phyloP scores from a whole-genome alignment of 140 eudicot species.

The Cichorium intybus region DNA sequence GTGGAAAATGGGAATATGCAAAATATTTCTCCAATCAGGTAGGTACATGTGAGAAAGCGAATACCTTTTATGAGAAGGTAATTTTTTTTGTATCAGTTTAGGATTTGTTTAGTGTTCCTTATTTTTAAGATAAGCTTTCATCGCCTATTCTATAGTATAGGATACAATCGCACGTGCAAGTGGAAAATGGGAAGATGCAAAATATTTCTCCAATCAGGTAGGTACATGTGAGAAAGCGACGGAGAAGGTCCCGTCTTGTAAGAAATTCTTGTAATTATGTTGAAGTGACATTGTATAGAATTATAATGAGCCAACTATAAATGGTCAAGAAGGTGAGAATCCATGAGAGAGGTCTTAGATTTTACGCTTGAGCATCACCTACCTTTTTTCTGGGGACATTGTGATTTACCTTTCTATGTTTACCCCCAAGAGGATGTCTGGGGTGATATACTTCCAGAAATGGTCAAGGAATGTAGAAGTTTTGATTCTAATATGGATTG shows the following conservation, averaged over 20 bases:
- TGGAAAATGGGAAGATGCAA: constrained; percentile 47
- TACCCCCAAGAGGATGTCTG: too few relatives aligned
- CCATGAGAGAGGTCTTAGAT: too few relatives aligned
- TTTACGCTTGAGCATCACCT: too few relatives aligned
- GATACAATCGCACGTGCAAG: constrained; percentile 60
- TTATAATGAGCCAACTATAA: too few relatives aligned
- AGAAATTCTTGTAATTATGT: background rate
- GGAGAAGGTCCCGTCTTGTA: background rate
- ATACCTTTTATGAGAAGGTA: constrained; percentile 53
- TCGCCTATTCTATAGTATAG: constrained; percentile 21
- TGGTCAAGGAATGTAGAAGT: too few relatives aligned
- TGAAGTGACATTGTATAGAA: background rate
- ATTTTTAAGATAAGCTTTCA: too few relatives aligned
- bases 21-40: constrained; percentile 60
- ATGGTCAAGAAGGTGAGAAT: too few relatives aligned
- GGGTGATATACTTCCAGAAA: too few relatives aligned
- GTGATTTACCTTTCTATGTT: too few relatives aligned
- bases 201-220: constrained; percentile 60
- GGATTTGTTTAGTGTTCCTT: background rate
- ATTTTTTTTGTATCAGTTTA: background rate
- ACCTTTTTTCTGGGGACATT: too few relatives aligned
- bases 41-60: background rate
- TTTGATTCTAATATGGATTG: too few relatives aligned
- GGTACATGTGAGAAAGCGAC: background rate
- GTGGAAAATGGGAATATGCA: constrained; percentile 49